phyloP scores from a whole-genome alignment of 176 grass and related monocot genomes.

The Elaeis guineensis region DNA sequence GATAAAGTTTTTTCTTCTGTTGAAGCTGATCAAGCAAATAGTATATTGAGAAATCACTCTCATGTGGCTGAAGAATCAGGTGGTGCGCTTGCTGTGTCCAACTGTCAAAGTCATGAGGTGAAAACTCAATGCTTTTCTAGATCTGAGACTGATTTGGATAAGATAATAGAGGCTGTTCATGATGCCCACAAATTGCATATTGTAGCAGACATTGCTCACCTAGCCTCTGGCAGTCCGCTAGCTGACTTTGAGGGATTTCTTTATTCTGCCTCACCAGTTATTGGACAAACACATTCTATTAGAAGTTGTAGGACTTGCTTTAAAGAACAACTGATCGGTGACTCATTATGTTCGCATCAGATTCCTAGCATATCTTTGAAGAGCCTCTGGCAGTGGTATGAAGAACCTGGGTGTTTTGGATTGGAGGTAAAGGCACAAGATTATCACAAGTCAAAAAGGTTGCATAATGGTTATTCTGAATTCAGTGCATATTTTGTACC shows the following conservation, averaged over 20 bases:
- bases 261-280: conserved; percentile 51
- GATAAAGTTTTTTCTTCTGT: neutral
- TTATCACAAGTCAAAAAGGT: conserved; percentile 23
- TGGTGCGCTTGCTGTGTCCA: conserved; percentile 4
- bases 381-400: conserved; percentile 61
- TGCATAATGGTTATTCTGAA: conserved; percentile 20
- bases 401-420: conserved; percentile 77
- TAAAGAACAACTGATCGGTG: conserved; percentile 18
- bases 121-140: conserved; percentile 22
- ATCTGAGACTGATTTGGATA: conserved; percentile 32
- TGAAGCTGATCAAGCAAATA: neutral
- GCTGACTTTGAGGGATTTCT: conserved; percentile 62
- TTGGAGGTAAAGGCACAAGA: conserved; percentile 48
- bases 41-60: neutral
- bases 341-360: conserved; percentile 27
- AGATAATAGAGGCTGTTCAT: conserved; percentile 45
- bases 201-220: conserved; percentile 18
- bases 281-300: conserved; percentile 16
- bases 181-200: conserved; percentile 25
- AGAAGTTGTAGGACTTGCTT: conserved; percentile 20
- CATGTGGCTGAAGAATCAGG: neutral
- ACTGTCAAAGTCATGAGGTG: conserved; percentile 1
- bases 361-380: conserved; percentile 32
- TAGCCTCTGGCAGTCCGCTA: conserved; percentile 28
- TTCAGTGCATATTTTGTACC: conserved; percentile 69